Evolutionary conservation across 2,329 filamentous ascomycete species (phyloP), one percentile per base, ranked within the genome.

Genomic region (Talaromyces piceae): DNA sequence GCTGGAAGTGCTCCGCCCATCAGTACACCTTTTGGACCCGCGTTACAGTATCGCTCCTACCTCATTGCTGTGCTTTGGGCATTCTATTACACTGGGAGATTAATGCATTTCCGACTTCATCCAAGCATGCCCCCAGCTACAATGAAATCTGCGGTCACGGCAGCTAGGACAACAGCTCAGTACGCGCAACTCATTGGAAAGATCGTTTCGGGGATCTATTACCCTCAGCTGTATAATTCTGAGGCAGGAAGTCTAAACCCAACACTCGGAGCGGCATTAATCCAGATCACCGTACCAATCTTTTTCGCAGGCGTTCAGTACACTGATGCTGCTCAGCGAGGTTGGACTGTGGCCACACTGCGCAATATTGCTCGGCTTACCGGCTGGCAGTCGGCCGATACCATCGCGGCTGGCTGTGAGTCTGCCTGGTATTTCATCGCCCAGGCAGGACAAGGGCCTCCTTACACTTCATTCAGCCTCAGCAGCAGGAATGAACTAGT

Each of bases 81-180:
- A 63, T 86, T 91, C 57, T 91, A 88, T 66, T 87, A 95, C 67
- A 88, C 91, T 76, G 84, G 85, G 0, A 77, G 89, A 44, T 91
- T 97, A 52, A 78, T 91, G 49, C 78, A 93, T n/a, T 76, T 91
- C 53, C 80, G 93, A 28, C 78, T 84, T 1, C 91, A 96, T 59
- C 93, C 93, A 0, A 81, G 80, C 22, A 96, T 96, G 90, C 91
- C 91, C 0, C 89, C 91, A 0, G 84, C 91, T 7, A 87, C 90
- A 30, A 90, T 95, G 81, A 81, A 90, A 60, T 90, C 93, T 2
- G 89, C 89, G 0, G 86, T 85, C 6, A 77, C 94, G 56, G 83
- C 87, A 8, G 88, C 89, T 0, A 73, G 74, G 12, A 80, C 86
- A 46, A 96, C 91, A 1, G 80, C 77, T 3, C 72, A 72, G 0